A percentile compares a stretch with the other conserved stretches of the same genome.
Conservation (phyloP, 2,329 filamentous ascomycete genomes). For the Colletotrichum godetiae region DNA sequence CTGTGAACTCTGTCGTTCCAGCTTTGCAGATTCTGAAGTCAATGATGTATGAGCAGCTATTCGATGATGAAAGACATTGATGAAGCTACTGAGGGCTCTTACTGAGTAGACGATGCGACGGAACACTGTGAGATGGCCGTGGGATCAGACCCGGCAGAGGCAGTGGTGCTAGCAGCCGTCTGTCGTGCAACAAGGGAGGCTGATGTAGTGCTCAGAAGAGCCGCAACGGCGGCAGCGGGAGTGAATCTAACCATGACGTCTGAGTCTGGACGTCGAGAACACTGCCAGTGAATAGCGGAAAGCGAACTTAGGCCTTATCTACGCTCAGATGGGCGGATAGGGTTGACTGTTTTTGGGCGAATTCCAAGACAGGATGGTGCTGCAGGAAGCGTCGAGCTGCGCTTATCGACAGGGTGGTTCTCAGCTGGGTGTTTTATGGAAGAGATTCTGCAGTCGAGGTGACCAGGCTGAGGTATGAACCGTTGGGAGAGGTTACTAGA, state of each 20-base stretch:
- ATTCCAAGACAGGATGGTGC: background rate
- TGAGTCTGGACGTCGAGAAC: background rate
- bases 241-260: conserved; percentile 24
- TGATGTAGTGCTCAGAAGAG: conserved; percentile 26
- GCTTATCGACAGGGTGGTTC: conserved; percentile 6
- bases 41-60: background rate
- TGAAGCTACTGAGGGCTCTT: background rate
- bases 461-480: background rate
- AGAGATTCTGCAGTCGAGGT: background rate
- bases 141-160: conserved; percentile 30
- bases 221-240: conserved; percentile 20
- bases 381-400: conserved; percentile 1
- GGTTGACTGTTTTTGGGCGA: background rate
- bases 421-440: conserved; percentile 21
- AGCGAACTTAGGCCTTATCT: background rate
- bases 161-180: conserved; percentile 44
- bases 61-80: background rate
- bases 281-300: background rate
- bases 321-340: background rate
- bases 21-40: conserved; percentile 26
- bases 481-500: background rate
- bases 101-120: conserved; percentile 36
- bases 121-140: conserved; percentile 32
- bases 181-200: conserved; percentile 42
- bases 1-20: conserved; percentile 32